Conservation (phyloP, 495 filamentous ascomycete species). For the Tuber borchii region DNA sequence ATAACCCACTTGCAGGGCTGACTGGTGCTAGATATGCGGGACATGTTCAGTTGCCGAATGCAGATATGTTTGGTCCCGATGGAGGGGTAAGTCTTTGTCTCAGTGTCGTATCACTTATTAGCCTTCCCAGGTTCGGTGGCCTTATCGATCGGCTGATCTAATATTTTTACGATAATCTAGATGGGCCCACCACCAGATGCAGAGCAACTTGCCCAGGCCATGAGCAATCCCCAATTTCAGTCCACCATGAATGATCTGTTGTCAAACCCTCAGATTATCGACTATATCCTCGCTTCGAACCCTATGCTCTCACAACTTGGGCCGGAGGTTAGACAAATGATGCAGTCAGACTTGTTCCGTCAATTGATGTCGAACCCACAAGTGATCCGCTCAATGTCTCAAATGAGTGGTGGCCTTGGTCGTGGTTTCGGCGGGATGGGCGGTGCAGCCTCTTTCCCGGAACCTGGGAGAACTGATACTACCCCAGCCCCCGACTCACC, state of each 20-base stretch:
- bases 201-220: conserved; percentile 73
- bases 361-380: conserved; percentile 94
- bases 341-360: conserved; percentile 78
- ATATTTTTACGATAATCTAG: conserved; percentile 46
- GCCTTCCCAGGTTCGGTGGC: conserved; percentile 1
- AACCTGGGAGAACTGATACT: conserved; percentile 80
- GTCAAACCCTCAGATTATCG: conserved; percentile 82
- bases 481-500: conserved; percentile 41
- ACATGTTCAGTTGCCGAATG: conserved; percentile 77
- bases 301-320: conserved; percentile 79
- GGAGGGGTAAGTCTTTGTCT: conserved; percentile 68
- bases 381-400: conserved; percentile 66
- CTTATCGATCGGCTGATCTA: conserved; percentile 38
- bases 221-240: conserved; percentile 76
- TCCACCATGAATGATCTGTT: conserved; percentile 87
- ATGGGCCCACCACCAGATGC: conserved; percentile 83
- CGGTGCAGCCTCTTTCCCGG: conserved; percentile 61
- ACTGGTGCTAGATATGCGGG: conserved; percentile 94
- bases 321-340: conserved; percentile 71
- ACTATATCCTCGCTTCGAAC: conserved; percentile 84
- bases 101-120: not conserved
- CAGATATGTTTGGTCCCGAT: conserved; percentile 89
- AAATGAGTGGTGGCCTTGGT: conserved; percentile 59
- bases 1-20: conserved; percentile 80
- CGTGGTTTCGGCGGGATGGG: conserved; percentile 45